Conservation (phyloP, 495 filamentous ascomycete genomes). For the Talaromyces liani region DNA sequence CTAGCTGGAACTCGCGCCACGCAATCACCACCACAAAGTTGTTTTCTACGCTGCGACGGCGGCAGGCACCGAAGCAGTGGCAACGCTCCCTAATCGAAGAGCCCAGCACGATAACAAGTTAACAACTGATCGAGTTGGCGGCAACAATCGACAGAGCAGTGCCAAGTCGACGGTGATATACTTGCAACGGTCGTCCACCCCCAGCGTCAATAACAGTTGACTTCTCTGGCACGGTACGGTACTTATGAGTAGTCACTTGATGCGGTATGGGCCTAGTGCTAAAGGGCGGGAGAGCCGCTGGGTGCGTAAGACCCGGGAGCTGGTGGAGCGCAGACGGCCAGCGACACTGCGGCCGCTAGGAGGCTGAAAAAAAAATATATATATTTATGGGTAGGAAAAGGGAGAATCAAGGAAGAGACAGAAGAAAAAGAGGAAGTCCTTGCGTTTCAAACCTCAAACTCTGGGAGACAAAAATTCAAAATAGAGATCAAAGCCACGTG, state of each 20-base stretch:
- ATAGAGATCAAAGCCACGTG: neutral
- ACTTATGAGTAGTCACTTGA: neutral
- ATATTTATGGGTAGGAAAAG: neutral
- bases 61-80: neutral
- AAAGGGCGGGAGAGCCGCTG: neutral
- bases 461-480: neutral
- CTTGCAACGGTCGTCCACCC: neutral
- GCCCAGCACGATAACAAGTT: neutral
- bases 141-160: neutral
- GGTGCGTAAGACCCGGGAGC: neutral
- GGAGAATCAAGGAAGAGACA: constrained; percentile 6
- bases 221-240: neutral
- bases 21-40: neutral
- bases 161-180: neutral
- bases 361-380: constrained; percentile 5
- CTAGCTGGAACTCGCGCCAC: neutral
- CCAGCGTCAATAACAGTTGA: neutral
- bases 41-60: neutral
- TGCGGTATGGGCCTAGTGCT: neutral
- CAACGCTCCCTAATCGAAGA: neutral
- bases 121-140: neutral
- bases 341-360: neutral
- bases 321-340: neutral
- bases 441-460: neutral
- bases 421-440: neutral